Base-by-base conservation (phyloP, 2,329 filamentous ascomycete species). In the Alternaria ethzedia region DNA sequence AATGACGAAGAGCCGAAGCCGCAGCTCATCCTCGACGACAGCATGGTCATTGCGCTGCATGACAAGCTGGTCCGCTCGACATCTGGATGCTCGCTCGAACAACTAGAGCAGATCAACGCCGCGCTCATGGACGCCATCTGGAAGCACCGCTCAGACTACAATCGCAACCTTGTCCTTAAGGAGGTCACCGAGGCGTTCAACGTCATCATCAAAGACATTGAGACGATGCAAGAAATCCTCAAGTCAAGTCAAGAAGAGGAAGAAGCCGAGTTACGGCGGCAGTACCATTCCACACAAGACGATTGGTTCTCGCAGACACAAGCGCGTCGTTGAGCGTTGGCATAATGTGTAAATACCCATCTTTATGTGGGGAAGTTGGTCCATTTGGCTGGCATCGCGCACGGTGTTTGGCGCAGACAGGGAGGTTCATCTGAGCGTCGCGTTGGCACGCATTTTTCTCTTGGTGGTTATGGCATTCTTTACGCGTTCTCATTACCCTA, bases 101-200 rank as follows among this genome's bases (percentile, higher is more conserved):
- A 99, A 79, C 83, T 99, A 20, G 95, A 98, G 83, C 95, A 98
- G 80, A 90, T 97, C 77, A 94, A 94, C 78, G 90, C 94, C 8
- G 89, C 91, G 69, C 83, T 98, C 67, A 98, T 98, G 95, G 91
- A 95, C 64, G 89, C 90, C 67, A 87, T 98, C 47, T 99, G 96
- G 96, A 86, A 86, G 64, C 87, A 87, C 64, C 87, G 94, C 54
- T 86, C 88, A 51, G 90, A 96, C 74, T 96, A 92, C 88, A 96
- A 99, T 80, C 88, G 96, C 46, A 90, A 89, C 72, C 85, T 86
- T 71, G 94, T 97, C 13, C 85, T 90, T 13, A 82, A 82, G 49
- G 82, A 85, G 41, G 86, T 96, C 41, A 84, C 84, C 45, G 83
- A 86, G 15, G 88, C 91, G 5, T 97, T 97, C 78, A 94, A 96